Conservation (phyloP, 345 rosid species). For the Gossypium sturtianum region DNA sequence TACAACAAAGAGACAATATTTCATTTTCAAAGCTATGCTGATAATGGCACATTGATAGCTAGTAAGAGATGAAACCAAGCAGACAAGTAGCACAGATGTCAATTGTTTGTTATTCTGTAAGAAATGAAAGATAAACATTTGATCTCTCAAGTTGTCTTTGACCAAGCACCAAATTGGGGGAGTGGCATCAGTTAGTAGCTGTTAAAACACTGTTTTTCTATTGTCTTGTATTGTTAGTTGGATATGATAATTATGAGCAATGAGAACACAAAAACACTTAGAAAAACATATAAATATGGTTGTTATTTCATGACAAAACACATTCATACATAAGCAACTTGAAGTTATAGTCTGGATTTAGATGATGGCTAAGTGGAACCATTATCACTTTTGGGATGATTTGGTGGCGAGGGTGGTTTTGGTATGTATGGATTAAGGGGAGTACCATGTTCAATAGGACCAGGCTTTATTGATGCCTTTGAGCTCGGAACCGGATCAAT, state of each 20-base stretch:
- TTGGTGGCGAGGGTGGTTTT: slow-evolving; percentile 42
- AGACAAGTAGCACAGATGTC: background rate
- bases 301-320: slow-evolving; percentile 3
- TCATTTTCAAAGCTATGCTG: slow-evolving; percentile 4
- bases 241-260: background rate
- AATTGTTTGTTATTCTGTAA: background rate
- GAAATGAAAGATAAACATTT: background rate
- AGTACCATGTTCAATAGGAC: slow-evolving; percentile 59
- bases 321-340: background rate
- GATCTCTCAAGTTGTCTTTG: background rate
- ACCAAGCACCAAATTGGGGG: background rate
- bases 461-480: slow-evolving; percentile 44
- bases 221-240: background rate
- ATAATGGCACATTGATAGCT: background rate
- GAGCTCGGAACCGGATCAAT: slow-evolving; percentile 62
- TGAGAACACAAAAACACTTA: background rate
- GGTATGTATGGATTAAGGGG: slow-evolving; percentile 71
- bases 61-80: background rate
- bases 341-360: background rate
- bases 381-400: slow-evolving; percentile 12
- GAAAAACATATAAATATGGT: background rate
- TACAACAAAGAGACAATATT: background rate
- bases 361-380: slow-evolving; percentile 13
- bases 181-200: background rate
- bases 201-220: background rate